Conservation (phyloP, 2,329 filamentous ascomycete species). For the Diplocarpon rosae region DNA sequence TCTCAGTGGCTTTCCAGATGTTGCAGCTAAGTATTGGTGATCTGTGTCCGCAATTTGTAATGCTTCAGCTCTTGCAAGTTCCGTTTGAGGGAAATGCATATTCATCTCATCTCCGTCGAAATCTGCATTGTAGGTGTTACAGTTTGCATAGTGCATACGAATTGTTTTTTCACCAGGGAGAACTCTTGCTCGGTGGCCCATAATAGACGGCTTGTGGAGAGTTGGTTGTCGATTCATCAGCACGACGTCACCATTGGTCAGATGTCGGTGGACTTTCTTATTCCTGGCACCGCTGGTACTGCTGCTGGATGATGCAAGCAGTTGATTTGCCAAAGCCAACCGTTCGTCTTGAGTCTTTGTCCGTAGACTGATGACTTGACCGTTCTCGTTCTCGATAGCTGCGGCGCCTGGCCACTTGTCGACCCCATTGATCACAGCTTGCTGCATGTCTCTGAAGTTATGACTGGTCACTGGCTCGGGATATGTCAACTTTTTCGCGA, state of each 20-base stretch:
- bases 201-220: slow-evolving; percentile 96
- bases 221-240: slow-evolving; percentile 98
- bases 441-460: slow-evolving; percentile 92
- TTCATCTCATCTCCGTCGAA: slow-evolving; percentile 99
- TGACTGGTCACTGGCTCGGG: slow-evolving; percentile 95
- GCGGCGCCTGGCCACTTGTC: slow-evolving; percentile 91
- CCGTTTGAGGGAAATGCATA: slow-evolving; percentile 98
- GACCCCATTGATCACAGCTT: slow-evolving; percentile 89
- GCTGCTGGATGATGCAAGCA: slow-evolving; percentile 72
- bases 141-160: slow-evolving; percentile 99
- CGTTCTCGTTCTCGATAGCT: slow-evolving; percentile 91
- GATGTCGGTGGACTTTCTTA: slow-evolving; percentile 93
- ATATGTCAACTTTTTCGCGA: slow-evolving; percentile 90
- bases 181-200: slow-evolving; percentile 90
- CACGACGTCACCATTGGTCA: slow-evolving; percentile 93
- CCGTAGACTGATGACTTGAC: slow-evolving; percentile 77
- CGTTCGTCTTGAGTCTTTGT: slow-evolving; percentile 84
- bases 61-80: slow-evolving; percentile 85
- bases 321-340: slow-evolving; percentile 79
- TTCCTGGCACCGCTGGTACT: slow-evolving; percentile 66
- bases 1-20: slow-evolving; percentile 83
- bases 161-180: slow-evolving; percentile 92
- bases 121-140: slow-evolving; percentile 98
- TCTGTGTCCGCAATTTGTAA: slow-evolving; percentile 91
- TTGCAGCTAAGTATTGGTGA: slow-evolving; percentile 91